Evolutionary conservation across 1,139 yeast species (phyloP).

Genomic region (Protomyces pachydermus): DNA sequence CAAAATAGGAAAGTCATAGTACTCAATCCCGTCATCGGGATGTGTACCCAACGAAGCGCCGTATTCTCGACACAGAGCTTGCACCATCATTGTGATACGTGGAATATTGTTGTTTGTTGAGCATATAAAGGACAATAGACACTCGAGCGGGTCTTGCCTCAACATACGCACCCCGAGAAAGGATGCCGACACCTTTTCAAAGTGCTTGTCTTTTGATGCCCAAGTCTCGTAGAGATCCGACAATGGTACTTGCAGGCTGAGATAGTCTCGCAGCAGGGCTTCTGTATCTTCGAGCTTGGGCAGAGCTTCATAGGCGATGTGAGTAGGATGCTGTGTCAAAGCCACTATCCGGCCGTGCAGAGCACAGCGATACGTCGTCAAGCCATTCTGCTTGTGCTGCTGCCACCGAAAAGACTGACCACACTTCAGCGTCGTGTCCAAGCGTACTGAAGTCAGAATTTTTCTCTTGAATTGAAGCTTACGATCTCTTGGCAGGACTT

Average conservation of each 20-base stretch:
- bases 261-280: constrained; percentile 58
- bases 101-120: constrained; percentile 94
- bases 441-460: not conserved
- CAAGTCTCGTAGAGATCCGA: constrained; percentile 55
- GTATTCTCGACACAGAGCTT: constrained; percentile 63
- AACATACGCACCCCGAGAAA: constrained; percentile 74
- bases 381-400: constrained; percentile 36
- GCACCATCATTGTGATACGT: constrained; percentile 86
- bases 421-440: constrained; percentile 28
- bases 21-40: constrained; percentile 50
- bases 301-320: constrained; percentile 31
- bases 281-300: constrained; percentile 40
- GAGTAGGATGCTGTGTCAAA: constrained; percentile 38
- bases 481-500: not conserved
- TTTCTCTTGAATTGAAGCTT: not conserved
- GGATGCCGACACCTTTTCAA: constrained; percentile 40
- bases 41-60: constrained; percentile 56
- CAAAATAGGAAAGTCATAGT: constrained; percentile 73
- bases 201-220: constrained; percentile 53
- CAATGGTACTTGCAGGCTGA: constrained; percentile 58
- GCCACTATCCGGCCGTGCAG: constrained; percentile 40
- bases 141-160: constrained; percentile 96
- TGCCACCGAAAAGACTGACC: constrained; percentile 42
- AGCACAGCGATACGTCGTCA: constrained; percentile 33
- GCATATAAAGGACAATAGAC: constrained; percentile 81